A percentile compares a stretch with the other conserved stretches of the same genome.
Conservation (phyloP, 768 basidiomycete genomes). For the Leccinum subgranulosum region DNA sequence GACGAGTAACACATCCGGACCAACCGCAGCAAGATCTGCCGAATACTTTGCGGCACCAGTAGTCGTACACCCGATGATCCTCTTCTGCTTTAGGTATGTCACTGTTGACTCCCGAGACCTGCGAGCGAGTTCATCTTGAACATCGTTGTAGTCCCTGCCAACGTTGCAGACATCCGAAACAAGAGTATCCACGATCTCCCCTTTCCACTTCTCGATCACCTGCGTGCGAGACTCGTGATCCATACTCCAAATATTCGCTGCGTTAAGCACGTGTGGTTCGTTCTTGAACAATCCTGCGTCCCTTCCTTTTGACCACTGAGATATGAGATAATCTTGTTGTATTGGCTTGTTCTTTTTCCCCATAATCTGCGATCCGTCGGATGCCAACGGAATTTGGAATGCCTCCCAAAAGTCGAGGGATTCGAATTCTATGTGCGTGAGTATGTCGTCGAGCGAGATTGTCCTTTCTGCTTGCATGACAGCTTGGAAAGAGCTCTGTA, state of each 20-base stretch:
- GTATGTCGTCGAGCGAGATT: conserved; percentile 30
- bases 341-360: conserved; percentile 40
- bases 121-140: conserved; percentile 34
- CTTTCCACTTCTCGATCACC: conserved; percentile 35
- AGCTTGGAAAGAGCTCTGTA: conserved; percentile 33
- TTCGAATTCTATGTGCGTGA: conserved; percentile 52
- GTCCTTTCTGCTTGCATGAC: conserved; percentile 19
- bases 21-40: conserved; percentile 42
- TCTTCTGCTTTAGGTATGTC: conserved; percentile 41
- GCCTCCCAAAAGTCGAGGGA: conserved; percentile 43
- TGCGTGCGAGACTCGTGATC: conserved; percentile 24
- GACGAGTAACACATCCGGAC: conserved; percentile 55
- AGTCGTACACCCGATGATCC: conserved; percentile 69
- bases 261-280: conserved; percentile 20
- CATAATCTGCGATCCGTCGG: conserved; percentile 44
- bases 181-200: conserved; percentile 33
- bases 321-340: conserved; percentile 39
- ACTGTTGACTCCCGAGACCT: conserved; percentile 36
- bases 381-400: conserved; percentile 40
- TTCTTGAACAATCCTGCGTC: conserved; percentile 43
- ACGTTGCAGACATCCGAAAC: conserved; percentile 33
- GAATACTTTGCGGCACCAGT: conserved; percentile 66
- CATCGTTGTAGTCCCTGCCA: conserved; percentile 40
- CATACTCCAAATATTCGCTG: conserved; percentile 39
- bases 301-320: conserved; percentile 44